Evolutionary conservation across 2,329 filamentous ascomycete species (phyloP).

Genomic region (Apiospora koreana): DNA sequence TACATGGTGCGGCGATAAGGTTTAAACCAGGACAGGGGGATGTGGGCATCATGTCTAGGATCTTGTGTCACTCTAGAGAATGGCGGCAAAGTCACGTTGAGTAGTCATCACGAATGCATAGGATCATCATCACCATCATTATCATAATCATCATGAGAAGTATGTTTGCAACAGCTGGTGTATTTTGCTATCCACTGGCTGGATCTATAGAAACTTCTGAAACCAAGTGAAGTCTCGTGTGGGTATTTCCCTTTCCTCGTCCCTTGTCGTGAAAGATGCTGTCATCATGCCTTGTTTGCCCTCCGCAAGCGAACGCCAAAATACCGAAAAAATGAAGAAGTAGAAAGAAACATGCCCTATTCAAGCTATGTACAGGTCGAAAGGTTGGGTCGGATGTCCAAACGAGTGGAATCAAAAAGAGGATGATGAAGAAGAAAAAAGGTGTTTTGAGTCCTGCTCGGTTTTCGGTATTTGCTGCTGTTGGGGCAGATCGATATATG

Average conservation of each 20-base stretch:
- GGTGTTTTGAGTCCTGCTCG: constrained; percentile 6
- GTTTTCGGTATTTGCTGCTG: constrained; percentile 5
- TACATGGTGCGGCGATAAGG: neutral
- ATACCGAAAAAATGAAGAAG: constrained; percentile 3
- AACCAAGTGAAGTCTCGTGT: neutral
- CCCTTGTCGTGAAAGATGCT: constrained; percentile 5
- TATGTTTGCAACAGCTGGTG: constrained; percentile 1
- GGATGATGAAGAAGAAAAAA: neutral
- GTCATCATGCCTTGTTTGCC: neutral
- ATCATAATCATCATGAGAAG: neutral
- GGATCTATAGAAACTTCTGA: neutral
- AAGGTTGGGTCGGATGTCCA: neutral
- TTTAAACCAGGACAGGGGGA: neutral
- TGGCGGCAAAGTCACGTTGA: neutral
- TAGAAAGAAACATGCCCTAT: neutral
- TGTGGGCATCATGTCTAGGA: neutral
- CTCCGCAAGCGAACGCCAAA: neutral
- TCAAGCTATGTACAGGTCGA: constrained; percentile 5
- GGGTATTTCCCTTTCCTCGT: constrained; percentile 6
- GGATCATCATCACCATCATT: neutral
- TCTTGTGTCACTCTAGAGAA: neutral
- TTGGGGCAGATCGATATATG: neutral
- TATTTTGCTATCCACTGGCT: neutral
- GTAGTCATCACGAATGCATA: neutral
- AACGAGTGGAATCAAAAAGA: neutral